Conservation (phyloP, 352 stramenopile genomes). For the Pythium coloratum region DNA sequence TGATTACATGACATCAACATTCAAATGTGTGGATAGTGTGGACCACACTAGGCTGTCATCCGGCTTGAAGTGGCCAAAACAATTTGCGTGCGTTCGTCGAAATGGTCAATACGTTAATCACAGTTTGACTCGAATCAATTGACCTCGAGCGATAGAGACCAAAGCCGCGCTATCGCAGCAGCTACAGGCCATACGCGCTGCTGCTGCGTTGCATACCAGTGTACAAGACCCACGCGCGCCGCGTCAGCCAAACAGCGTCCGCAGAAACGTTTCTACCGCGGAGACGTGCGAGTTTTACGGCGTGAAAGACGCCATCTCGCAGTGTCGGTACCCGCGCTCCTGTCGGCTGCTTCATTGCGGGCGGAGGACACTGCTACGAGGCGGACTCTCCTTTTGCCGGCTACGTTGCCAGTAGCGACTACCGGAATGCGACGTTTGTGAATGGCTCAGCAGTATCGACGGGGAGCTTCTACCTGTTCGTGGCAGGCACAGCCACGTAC, state of each 20-base stretch:
- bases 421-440: background rate
- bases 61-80: too few species aligned
- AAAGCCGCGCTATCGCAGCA: background rate
- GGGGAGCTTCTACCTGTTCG: background rate
- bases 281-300: slow-evolving; percentile 2
- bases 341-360: background rate
- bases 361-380: background rate
- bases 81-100: too few species aligned
- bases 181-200: background rate
- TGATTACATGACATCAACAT: background rate
- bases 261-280: slow-evolving; percentile 3
- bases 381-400: background rate
- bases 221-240: background rate
- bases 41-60: background rate
- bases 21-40: background rate
- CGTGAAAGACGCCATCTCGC: background rate
- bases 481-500: background rate
- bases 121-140: too few species aligned
- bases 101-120: too few species aligned
- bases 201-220: background rate
- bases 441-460: background rate
- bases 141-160: too few species aligned
- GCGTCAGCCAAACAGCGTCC: background rate
- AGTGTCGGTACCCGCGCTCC: background rate
- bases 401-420: background rate